phyloP scores from a whole-genome alignment of 768 basidiomycete species.

The Kwoniella sp. region DNA sequence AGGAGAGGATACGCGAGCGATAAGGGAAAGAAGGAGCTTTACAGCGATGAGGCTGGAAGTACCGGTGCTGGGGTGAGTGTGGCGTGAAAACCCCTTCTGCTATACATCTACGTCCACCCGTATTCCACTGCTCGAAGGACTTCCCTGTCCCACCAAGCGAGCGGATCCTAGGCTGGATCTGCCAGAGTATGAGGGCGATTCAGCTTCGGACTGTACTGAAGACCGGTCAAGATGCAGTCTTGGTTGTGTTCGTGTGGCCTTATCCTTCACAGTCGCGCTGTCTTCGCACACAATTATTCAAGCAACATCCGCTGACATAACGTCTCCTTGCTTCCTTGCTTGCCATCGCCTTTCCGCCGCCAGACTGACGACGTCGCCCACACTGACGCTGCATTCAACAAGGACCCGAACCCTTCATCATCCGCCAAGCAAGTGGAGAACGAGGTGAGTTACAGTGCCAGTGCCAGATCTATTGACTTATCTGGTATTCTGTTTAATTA shows the following conservation, averaged over 20 bases:
- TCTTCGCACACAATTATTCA: too few species aligned
- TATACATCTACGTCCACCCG: too few species aligned
- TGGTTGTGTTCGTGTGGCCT: too few species aligned
- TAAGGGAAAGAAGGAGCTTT: constrained; percentile 53
- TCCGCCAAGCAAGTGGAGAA: constrained; percentile 48
- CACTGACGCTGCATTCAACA: constrained; percentile 52
- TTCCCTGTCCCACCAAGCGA: too few species aligned
- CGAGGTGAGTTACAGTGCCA: constrained; percentile 45
- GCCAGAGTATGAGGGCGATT: too few species aligned
- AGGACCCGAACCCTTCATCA: constrained; percentile 41
- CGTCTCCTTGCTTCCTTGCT: background rate
- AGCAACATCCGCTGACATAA: too few species aligned
- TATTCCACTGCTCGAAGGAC: too few species aligned
- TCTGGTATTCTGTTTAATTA: background rate
- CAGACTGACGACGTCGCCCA: constrained; percentile 55
- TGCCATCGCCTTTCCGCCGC: too few species aligned
- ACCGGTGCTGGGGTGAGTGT: constrained; percentile 52
- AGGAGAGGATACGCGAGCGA: constrained; percentile 49
- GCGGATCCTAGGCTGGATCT: too few species aligned
- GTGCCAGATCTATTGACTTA: background rate
- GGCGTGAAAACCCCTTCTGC: background rate
- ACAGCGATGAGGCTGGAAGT: constrained; percentile 51
- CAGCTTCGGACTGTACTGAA: too few species aligned
- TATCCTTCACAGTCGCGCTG: too few species aligned
- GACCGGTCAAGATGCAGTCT: too few species aligned